These are phyloP conservation scores for Kazachstania bromeliacearum DNA, from an alignment of 805 yeast genomes.

Conservation along the genomic window DNA sequence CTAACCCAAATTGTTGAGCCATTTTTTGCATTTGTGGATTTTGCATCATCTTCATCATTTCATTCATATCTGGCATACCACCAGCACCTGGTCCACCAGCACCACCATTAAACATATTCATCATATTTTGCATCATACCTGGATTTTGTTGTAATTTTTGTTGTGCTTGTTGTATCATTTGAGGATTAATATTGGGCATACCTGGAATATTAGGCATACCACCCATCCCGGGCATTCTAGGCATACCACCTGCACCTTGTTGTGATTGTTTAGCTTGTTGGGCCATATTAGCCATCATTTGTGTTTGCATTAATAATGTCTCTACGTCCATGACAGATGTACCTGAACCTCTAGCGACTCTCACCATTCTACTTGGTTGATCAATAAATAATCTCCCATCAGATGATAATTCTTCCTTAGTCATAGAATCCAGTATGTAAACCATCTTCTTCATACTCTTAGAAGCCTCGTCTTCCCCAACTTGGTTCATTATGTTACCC, in stretches of 20 bases:
- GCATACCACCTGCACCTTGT: constrained; percentile 31
- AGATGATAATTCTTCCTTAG: constrained; percentile 77
- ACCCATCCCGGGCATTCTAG: constrained; percentile 52
- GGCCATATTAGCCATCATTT: constrained; percentile 92
- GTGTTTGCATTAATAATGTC: constrained; percentile 82
- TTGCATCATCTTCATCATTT: constrained; percentile 53
- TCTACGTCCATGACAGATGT: constrained; percentile 88
- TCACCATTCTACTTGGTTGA: constrained; percentile 75
- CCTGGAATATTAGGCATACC: constrained; percentile 50
- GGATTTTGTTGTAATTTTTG: constrained; percentile 62
- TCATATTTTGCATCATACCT: constrained; percentile 63
- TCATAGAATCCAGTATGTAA: constrained; percentile 92
- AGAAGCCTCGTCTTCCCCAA: constrained; percentile 90
- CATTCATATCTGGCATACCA: constrained; percentile 62
- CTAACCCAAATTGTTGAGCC: constrained; percentile 42
- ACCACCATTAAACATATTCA: constrained; percentile 63
- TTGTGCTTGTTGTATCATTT: constrained; percentile 43
- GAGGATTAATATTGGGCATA: constrained; percentile 35
- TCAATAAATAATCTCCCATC: constrained; percentile 76
- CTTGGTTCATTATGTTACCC: constrained; percentile 73
- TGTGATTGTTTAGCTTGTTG: constrained; percentile 45
- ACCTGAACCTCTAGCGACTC: constrained; percentile 94
- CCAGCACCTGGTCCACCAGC: constrained; percentile 32
- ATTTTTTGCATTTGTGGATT: constrained; percentile 38
- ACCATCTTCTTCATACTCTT: constrained; percentile 78